Conservation (phyloP, 768 basidiomycete genomes). For the Lactarius hengduanensis region DNA sequence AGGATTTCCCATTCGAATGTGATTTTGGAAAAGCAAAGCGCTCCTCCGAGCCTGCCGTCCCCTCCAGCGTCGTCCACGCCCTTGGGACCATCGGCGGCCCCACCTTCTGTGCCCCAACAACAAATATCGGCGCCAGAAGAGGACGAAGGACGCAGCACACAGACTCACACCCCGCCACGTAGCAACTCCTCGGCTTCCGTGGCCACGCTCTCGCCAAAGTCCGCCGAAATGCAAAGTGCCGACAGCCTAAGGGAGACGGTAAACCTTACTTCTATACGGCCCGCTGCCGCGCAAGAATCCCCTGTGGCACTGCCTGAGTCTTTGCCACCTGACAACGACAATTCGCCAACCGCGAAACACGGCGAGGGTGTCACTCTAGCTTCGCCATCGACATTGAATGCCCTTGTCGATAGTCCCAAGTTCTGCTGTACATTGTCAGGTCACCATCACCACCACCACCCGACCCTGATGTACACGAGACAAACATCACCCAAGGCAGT, state of each 20-base stretch:
- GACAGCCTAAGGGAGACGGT: background rate
- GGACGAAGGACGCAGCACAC: conserved; percentile 3
- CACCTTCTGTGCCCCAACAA: conserved; percentile 1
- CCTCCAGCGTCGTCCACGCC: background rate
- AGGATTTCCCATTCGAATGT: conserved; percentile 7
- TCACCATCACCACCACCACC: conserved; percentile 1
- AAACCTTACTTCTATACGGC: background rate
- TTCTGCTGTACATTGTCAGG: background rate
- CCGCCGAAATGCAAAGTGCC: background rate
- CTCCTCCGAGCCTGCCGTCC: background rate
- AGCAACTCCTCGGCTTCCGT: background rate
- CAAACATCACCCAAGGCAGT: background rate
- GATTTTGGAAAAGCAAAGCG: background rate
- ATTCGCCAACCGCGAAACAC: background rate
- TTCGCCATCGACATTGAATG: background rate
- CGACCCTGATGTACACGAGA: background rate
- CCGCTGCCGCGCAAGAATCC: background rate
- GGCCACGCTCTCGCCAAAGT: background rate
- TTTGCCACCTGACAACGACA: conserved; percentile 15
- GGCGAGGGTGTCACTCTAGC: background rate
- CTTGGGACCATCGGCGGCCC: background rate
- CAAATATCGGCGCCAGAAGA: background rate
- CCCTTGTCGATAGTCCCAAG: background rate
- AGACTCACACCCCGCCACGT: conserved; percentile 5
- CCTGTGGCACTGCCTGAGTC: background rate